Evolutionary conservation across 2,329 filamentous ascomycete species (phyloP).

Genomic region (Alternaria hordeiaustralica): DNA sequence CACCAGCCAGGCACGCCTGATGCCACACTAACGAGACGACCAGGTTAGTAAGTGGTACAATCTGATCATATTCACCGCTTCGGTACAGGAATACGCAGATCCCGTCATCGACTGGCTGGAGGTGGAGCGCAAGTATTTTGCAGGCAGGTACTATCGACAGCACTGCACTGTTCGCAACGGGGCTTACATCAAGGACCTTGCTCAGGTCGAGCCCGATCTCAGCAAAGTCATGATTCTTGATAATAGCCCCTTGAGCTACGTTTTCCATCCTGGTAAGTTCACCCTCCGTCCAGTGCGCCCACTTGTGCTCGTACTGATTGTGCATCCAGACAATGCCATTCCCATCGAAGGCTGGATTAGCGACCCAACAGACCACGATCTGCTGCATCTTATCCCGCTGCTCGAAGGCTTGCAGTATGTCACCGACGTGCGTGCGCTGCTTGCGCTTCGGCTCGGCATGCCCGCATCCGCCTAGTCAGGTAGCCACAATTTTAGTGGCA

Average conservation of each 20-base stretch:
- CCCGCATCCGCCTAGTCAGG: conserved; percentile 40
- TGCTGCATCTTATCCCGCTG: conserved; percentile 89
- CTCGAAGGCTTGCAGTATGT: conserved; percentile 96
- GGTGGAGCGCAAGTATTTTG: conserved; percentile 95
- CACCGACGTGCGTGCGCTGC: conserved; percentile 88
- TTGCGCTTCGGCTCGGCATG: conserved; percentile 88
- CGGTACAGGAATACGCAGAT: conserved; percentile 97
- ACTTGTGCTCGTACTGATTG: conserved; percentile 18
- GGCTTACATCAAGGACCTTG: conserved; percentile 97
- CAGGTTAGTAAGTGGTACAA: conserved; percentile 98
- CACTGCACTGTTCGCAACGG: conserved; percentile 96
- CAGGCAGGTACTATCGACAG: conserved; percentile 90
- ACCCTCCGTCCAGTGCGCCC: background rate
- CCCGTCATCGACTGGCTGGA: conserved; percentile 99
- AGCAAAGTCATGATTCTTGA: conserved; percentile 99
- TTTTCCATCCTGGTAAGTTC: conserved; percentile 90
- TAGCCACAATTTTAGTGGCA: conserved; percentile 19
- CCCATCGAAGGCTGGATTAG: conserved; percentile 99
- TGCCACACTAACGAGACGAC: conserved; percentile 22
- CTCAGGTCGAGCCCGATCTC: conserved; percentile 92
- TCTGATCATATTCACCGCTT: conserved; percentile 93
- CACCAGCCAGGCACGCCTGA: background rate
- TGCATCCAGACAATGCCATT: conserved; percentile 85
- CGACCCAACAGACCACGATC: conserved; percentile 94
- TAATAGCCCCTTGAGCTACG: conserved; percentile 97